Percentiles rank a stretch among this genome's conserved stretches.
Conservation (phyloP, 2,329 filamentous ascomycete species). For the Colletotrichum aenigma region DNA sequence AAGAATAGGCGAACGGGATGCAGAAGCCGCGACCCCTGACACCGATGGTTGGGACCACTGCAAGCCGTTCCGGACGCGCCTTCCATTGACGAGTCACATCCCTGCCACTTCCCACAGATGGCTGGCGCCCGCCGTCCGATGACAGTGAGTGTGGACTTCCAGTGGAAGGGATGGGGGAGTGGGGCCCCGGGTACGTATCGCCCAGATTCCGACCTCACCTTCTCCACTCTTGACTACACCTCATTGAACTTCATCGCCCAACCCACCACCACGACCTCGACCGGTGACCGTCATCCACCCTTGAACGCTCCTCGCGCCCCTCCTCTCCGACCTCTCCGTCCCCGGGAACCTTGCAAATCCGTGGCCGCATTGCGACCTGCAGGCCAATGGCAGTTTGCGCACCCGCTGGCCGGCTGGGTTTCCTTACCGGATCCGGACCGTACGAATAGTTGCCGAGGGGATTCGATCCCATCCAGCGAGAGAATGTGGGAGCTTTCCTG, state of each 20-base stretch:
- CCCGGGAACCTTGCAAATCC: background rate
- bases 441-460: background rate
- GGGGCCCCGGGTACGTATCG: background rate
- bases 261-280: background rate
- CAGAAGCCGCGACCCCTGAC: constrained; percentile 1
- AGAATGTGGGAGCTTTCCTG: background rate
- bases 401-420: background rate
- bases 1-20: constrained; percentile 11
- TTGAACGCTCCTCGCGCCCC: background rate
- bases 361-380: background rate
- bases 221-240: background rate
- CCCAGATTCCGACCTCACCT: background rate
- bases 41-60: background rate
- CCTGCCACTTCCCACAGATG: background rate
- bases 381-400: background rate
- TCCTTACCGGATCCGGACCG: background rate
- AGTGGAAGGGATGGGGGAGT: background rate
- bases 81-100: background rate
- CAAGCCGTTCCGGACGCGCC: background rate
- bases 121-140: background rate
- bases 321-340: background rate
- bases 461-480: background rate
- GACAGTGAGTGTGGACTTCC: background rate
- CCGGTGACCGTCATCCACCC: background rate
- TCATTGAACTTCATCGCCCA: background rate